Percentiles rank a stretch among this genome's conserved stretches.
Evolutionary conservation across 208 protist genomes (phyloP).

Genomic region (Trypanosoma caninum): DNA sequence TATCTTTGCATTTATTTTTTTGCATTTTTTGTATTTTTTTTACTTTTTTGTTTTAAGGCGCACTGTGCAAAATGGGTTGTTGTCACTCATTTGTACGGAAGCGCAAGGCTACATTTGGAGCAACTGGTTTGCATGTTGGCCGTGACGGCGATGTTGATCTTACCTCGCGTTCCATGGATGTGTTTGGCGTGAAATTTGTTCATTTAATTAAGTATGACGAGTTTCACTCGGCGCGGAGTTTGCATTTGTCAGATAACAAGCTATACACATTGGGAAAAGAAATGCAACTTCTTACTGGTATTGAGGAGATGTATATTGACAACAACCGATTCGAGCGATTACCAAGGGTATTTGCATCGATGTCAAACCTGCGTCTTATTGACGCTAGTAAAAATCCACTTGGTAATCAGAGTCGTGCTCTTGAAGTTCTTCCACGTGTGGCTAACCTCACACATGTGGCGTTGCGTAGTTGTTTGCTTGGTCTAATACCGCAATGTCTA

Average conservation of each 20-base stretch:
- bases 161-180: constrained; percentile 55
- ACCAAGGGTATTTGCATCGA: constrained; percentile 49
- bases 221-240: constrained; percentile 59
- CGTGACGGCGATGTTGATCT: constrained; percentile 80
- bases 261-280: constrained; percentile 81
- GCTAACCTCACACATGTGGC: constrained; percentile 39
- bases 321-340: constrained; percentile 70
- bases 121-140: constrained; percentile 70
- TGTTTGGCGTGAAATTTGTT: constrained; percentile 55
- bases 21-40: constrained; percentile 12
- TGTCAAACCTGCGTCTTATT: constrained; percentile 52
- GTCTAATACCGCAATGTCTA: constrained; percentile 39
- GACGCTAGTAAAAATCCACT: constrained; percentile 75
- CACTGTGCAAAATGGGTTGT: constrained; percentile 33
- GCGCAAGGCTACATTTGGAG: constrained; percentile 44
- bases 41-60: constrained; percentile 1
- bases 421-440: constrained; percentile 53
- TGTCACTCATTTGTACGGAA: constrained; percentile 7
- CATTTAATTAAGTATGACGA: constrained; percentile 62
- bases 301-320: constrained; percentile 77
- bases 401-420: constrained; percentile 25
- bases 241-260: constrained; percentile 74
- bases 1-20: not conserved
- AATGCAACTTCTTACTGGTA: constrained; percentile 54
- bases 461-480: constrained; percentile 55